Conservation (phyloP, 2,329 filamentous ascomycete species). For the Trichoderma pleuroti region DNA sequence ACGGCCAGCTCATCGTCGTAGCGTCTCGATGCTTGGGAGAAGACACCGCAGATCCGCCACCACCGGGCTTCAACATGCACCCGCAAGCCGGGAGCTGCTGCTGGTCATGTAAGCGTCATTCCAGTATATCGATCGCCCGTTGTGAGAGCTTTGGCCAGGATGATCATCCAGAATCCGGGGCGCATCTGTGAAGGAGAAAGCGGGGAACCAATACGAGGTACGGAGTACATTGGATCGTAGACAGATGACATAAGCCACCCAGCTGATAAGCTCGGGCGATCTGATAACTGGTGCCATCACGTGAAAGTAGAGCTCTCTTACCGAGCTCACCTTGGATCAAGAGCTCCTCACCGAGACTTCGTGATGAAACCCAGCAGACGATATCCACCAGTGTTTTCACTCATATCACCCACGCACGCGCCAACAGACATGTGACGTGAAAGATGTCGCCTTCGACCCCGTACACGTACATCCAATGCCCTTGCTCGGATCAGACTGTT, state of each 20-base stretch:
- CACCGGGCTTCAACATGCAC: neutral
- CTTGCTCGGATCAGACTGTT: slow-evolving; percentile 52
- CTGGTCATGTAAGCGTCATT: slow-evolving; percentile 16
- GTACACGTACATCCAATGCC: slow-evolving; percentile 66
- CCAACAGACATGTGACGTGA: slow-evolving; percentile 16
- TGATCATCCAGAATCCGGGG: slow-evolving; percentile 13
- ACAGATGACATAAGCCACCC: neutral
- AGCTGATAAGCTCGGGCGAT: neutral
- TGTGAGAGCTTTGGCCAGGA: slow-evolving; percentile 3
- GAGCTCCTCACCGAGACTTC: slow-evolving; percentile 8
- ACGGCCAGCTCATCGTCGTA: neutral
- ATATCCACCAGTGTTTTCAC: neutral
- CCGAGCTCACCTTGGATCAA: slow-evolving; percentile 8
- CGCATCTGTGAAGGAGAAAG: slow-evolving; percentile 10
- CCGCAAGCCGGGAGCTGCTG: neutral
- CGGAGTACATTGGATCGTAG: neutral
- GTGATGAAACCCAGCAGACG: neutral
- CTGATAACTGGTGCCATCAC: slow-evolving; percentile 3
- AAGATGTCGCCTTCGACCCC: slow-evolving; percentile 52
- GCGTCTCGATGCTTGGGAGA: neutral
- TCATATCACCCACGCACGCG: neutral
- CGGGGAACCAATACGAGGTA: slow-evolving; percentile 8
- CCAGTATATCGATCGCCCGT: slow-evolving; percentile 11
- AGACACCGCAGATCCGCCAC: slow-evolving; percentile 1
- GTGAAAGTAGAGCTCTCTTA: neutral